Conservation (phyloP, 78 protist genomes). For the Chrysochromulina parva region DNA sequence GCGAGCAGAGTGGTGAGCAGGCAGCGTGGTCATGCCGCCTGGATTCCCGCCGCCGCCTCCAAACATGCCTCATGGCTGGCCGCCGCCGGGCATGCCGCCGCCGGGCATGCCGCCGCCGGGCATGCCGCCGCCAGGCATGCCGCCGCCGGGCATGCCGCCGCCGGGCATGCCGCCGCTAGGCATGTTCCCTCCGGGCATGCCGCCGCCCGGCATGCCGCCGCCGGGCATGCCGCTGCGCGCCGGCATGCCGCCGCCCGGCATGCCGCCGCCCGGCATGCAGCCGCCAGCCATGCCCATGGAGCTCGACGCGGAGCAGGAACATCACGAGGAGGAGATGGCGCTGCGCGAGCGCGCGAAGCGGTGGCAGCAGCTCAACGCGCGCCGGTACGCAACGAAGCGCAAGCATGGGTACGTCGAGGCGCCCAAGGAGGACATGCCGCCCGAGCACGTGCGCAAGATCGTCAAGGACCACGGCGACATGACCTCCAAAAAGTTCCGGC, state of each 20-base stretch:
- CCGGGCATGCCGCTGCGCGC: background rate
- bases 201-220: slow-evolving; percentile 14
- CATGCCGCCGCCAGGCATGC: background rate
- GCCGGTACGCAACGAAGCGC: slow-evolving; percentile 87
- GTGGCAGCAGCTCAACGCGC: slow-evolving; percentile 88
- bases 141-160: background rate
- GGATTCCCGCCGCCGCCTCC: background rate
- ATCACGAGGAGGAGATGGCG: background rate
- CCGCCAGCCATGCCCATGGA: background rate
- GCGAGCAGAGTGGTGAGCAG: no score
- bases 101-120: slow-evolving; percentile 13
- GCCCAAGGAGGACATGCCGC: slow-evolving; percentile 90
- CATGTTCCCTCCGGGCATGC: background rate
- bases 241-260: background rate
- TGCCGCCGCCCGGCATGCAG: background rate
- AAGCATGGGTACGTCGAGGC: slow-evolving; percentile 88
- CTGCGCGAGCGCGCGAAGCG: slow-evolving; percentile 45
- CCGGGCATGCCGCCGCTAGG: background rate
- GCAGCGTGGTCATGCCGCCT: no score
- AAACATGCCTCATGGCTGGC: background rate
- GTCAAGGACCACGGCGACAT: slow-evolving; percentile 99
- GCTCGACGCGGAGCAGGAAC: background rate
- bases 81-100: slow-evolving; percentile 1
- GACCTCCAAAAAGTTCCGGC: slow-evolving; percentile 86
- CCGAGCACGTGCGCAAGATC: slow-evolving; percentile 96